phyloP scores from a whole-genome alignment of 441 rosid genomes.

The Erysimum cheiri region DNA sequence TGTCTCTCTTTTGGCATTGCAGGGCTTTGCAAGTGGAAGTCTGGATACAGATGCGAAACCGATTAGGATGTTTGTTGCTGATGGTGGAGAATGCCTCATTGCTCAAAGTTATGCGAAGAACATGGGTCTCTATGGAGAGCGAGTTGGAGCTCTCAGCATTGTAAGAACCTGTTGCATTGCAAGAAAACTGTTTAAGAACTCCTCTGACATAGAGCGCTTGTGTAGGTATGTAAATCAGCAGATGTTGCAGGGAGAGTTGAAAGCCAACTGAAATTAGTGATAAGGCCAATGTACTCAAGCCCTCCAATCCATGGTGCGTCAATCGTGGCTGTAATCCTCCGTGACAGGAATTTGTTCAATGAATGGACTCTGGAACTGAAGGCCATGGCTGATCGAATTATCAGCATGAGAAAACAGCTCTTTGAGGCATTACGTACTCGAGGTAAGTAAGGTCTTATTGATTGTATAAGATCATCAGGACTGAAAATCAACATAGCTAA shows the following conservation, averaged over 20 bases:
- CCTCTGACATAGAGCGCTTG: not conserved
- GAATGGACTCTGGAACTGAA: constrained; percentile 94
- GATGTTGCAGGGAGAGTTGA: constrained; percentile 87
- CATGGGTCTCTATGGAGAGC: constrained; percentile 98
- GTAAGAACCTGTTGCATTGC: constrained; percentile 50
- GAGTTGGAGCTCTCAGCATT: constrained; percentile 95
- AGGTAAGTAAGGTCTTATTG: constrained; percentile 49
- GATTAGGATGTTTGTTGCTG: constrained; percentile 89
- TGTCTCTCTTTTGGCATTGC: not conserved
- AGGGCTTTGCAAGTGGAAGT: constrained; percentile 97
- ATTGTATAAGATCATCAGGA: not conserved
- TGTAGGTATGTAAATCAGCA: constrained; percentile 84
- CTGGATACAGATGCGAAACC: constrained; percentile 87
- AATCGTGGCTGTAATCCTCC: constrained; percentile 63
- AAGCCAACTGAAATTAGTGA: constrained; percentile 88
- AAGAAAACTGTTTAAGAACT: not conserved
- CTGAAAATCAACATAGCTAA: constrained; percentile 7
- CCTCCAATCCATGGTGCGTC: constrained; percentile 98
- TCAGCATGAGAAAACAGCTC: constrained; percentile 82
- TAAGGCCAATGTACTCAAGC: constrained; percentile 93
- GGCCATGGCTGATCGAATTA: constrained; percentile 95
- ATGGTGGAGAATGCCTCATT: constrained; percentile 85
- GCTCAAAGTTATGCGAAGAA: constrained; percentile 97
- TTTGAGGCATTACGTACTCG: constrained; percentile 68
- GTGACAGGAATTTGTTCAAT: constrained; percentile 56